phyloP scores from a whole-genome alignment of 2,329 filamentous ascomycete species.

The Didymella segeticola region DNA sequence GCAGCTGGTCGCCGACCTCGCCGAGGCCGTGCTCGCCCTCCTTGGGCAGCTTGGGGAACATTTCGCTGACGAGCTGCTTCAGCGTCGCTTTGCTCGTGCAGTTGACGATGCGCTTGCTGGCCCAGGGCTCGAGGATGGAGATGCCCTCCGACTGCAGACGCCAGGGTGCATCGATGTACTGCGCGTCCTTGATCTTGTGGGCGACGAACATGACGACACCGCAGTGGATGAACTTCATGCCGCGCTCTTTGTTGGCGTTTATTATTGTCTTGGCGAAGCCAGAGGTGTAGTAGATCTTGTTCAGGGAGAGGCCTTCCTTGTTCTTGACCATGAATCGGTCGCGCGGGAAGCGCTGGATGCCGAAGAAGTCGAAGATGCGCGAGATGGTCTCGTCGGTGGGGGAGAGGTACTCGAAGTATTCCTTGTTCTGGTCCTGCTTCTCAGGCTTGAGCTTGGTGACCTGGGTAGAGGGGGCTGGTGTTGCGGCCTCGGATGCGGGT shows the following conservation, averaged over 20 bases:
- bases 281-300: slow-evolving; percentile 97
- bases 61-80: slow-evolving; percentile 83
- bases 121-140: slow-evolving; percentile 87
- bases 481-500: slow-evolving; percentile 20
- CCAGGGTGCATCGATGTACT: slow-evolving; percentile 91
- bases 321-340: slow-evolving; percentile 98
- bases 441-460: slow-evolving; percentile 49
- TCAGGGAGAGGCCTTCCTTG: slow-evolving; percentile 82
- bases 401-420: slow-evolving; percentile 91
- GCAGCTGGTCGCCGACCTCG: slow-evolving; percentile 85
- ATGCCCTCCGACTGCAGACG: slow-evolving; percentile 95
- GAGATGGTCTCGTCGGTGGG: slow-evolving; percentile 76
- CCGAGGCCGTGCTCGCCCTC: slow-evolving; percentile 77
- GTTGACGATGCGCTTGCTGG: slow-evolving; percentile 79
- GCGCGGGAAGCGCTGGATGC: slow-evolving; percentile 80
- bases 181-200: slow-evolving; percentile 84
- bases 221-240: slow-evolving; percentile 94
- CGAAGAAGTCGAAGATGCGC: slow-evolving; percentile 83
- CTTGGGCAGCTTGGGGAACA: slow-evolving; percentile 89
- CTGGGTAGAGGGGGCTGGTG: slow-evolving; percentile 19
- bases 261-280: slow-evolving; percentile 85
- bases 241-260: slow-evolving; percentile 83
- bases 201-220: slow-evolving; percentile 91
- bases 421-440: slow-evolving; percentile 67
- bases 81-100: slow-evolving; percentile 81